Conservation (phyloP, 257 asterid genomes). For the Solanum paucissectum region DNA sequence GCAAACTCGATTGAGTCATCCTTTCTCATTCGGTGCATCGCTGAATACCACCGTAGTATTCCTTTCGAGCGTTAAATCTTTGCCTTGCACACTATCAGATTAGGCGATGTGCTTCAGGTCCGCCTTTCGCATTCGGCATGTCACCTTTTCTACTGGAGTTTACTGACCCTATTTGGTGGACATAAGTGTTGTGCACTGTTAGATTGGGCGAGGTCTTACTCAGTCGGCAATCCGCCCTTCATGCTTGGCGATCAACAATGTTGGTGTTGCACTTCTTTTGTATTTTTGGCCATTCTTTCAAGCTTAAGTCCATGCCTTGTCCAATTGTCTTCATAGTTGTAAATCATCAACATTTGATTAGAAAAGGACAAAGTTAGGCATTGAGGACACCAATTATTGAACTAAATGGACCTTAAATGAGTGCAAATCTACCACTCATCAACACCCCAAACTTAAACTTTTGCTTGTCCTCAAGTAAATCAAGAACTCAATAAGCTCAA, state of each 20-base stretch:
- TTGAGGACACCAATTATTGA: neutral
- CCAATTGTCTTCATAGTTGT: neutral
- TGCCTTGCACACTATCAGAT: too few relatives aligned
- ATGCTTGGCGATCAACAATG: neutral
- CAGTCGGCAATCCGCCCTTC: neutral
- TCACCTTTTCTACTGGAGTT: too few relatives aligned
- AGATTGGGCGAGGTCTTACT: too few relatives aligned
- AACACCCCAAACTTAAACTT: neutral
- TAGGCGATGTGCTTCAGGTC: too few relatives aligned
- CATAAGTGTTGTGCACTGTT: too few relatives aligned
- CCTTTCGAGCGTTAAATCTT: too few relatives aligned
- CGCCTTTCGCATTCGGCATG: too few relatives aligned
- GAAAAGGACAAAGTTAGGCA: neutral
- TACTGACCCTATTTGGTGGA: too few relatives aligned
- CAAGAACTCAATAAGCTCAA: neutral
- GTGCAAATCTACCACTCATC: neutral
- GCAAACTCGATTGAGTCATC: too few relatives aligned
- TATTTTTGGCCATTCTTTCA: neutral
- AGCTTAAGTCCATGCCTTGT: neutral
- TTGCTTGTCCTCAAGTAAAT: neutral
- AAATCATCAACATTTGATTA: neutral
- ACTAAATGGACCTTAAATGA: neutral
- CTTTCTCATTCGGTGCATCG: too few relatives aligned
- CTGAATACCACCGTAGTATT: too few relatives aligned
- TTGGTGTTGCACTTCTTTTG: neutral